Evolutionary conservation across 345 rosid genomes (phyloP), one percentile per base, ranked within the genome.

Genomic region (Ceriops decandra): DNA sequence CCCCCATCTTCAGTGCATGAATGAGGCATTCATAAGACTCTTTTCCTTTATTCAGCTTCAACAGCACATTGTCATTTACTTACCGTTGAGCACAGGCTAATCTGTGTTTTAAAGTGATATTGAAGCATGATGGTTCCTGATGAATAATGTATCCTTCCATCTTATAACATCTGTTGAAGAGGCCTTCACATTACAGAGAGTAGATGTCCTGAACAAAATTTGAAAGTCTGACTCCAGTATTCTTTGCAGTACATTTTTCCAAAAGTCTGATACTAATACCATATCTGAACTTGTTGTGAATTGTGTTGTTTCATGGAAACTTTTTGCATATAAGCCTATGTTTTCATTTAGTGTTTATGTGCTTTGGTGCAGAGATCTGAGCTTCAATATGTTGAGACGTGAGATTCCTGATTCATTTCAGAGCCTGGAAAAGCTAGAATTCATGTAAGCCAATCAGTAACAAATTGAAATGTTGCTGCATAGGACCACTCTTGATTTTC

Each of bases 311-410:
- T 26, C 33, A 20, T 27, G 30, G 33, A 8, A 26, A 32, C 22
- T 42, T 42, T 42, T 2, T 3, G 16, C 5, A 42, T 42, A 42
- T 13, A 15, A 54, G 28, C 59, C 59, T 8, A 8, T 22, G 24
- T 27, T 24, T 54, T 54, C 17, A 9, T 54, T 54, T 22, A 22
- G 24, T 22, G 22, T 21, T 21, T 54, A 21, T 15, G 53, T 27
- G 63, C 59, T 16, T 54, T 60, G 26, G 57, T 69, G 77, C 69
- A 95, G 99, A 74, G 97, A 95, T 78, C 69, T 91, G 71, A 87
- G 97, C 86, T 83, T 77, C 85, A 95, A 95, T 77, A 79, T 56
- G 75, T 72, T 95, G 80, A 84, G 78, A 0, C 93, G 90, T 64
- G 11, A 15, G 58, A 76, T 90, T 74, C 90, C 95, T 19, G 46